Conservation (phyloP, 1,139 yeast species). For the Sugiyamaella sp. region DNA sequence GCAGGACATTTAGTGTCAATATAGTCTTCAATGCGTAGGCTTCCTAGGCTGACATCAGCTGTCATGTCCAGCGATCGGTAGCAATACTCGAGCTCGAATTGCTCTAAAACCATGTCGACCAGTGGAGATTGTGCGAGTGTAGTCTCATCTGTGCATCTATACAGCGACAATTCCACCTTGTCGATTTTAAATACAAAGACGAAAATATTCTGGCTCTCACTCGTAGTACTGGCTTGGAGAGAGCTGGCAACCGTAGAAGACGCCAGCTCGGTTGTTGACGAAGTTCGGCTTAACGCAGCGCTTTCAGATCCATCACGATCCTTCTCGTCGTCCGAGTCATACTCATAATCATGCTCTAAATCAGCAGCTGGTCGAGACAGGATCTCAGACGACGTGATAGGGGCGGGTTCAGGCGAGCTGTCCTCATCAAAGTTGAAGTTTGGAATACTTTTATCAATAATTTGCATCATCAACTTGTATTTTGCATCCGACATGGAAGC, state of each 20-base stretch:
- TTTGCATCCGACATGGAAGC: slow-evolving; percentile 85
- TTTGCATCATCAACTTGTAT: slow-evolving; percentile 81
- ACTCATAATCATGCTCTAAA: slow-evolving; percentile 7
- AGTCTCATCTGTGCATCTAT: slow-evolving; percentile 65
- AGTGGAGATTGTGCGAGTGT: slow-evolving; percentile 67
- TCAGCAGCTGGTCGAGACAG: slow-evolving; percentile 16
- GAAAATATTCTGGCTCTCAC: slow-evolving; percentile 57
- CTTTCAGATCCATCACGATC: slow-evolving; percentile 28
- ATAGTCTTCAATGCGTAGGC: slow-evolving; percentile 72
- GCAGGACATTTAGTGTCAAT: slow-evolving; percentile 64
- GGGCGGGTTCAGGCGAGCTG: slow-evolving; percentile 27
- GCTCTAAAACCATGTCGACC: slow-evolving; percentile 72
- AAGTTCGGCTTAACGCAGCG: slow-evolving; percentile 4
- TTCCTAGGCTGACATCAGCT: slow-evolving; percentile 64
- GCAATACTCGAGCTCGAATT: slow-evolving; percentile 60
- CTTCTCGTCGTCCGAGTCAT: slow-evolving; percentile 29
- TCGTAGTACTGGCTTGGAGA: slow-evolving; percentile 23
- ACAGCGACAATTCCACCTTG: slow-evolving; percentile 61
- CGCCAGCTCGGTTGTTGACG: slow-evolving; percentile 15
- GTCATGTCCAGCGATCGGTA: slow-evolving; percentile 65
- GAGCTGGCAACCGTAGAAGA: slow-evolving; percentile 19
- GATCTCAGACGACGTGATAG: slow-evolving; percentile 6
- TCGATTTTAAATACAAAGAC: slow-evolving; percentile 75
- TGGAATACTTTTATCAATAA: slow-evolving; percentile 74
- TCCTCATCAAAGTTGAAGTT: slow-evolving; percentile 47